Evolutionary conservation across 1,139 yeast species (phyloP), one percentile per base, ranked within the genome.

Genomic region (Meyerozyma athensensis): DNA sequence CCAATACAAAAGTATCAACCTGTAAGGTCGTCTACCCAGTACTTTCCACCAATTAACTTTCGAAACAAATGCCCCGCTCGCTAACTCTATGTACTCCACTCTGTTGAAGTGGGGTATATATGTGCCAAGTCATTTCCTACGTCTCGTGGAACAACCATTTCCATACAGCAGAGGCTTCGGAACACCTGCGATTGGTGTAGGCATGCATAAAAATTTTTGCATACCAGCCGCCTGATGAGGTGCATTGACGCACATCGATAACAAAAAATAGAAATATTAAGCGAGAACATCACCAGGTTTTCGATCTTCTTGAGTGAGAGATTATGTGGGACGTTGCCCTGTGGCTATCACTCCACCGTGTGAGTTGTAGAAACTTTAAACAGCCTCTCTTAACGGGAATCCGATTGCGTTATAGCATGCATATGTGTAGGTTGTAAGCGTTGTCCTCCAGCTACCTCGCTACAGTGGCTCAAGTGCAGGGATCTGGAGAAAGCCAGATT

Each of bases 141-240:
- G 7, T 28, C 20, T 28, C 32, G 32, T 28, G 32, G 32, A 10
- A 17, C 6, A 16, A 28, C 32, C 32, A 28, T 28, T 26, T 26
- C 31, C 31, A 14, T 19, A 28, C 14, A 16, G 18, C 20, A 16
- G 32, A 28, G 21, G n/a, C 20, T 4, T 23, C 26, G 13, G 13
- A 22, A 22, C 12, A 24, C 3, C 16, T 12, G 14, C 13, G 17
- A 12, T 7, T 24, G 28, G 14, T n/a, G n/a, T 4, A 13, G 12
- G 28, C 28, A 24, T 17, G 28, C 28, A 24, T 17, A 24, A 24
- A 24, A 24, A 12, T 24, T 24, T 24, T 24, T 24, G 2, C 28
- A 24, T n/a, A 14, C 28, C 17, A 24, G 28, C 28, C 28, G 28
- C 28, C 28, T 17, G 14, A 24, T 24, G 28, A 24, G 13, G 28